Conservation (phyloP, 352 stramenopile species). For the Globisporangium nodosum region DNA sequence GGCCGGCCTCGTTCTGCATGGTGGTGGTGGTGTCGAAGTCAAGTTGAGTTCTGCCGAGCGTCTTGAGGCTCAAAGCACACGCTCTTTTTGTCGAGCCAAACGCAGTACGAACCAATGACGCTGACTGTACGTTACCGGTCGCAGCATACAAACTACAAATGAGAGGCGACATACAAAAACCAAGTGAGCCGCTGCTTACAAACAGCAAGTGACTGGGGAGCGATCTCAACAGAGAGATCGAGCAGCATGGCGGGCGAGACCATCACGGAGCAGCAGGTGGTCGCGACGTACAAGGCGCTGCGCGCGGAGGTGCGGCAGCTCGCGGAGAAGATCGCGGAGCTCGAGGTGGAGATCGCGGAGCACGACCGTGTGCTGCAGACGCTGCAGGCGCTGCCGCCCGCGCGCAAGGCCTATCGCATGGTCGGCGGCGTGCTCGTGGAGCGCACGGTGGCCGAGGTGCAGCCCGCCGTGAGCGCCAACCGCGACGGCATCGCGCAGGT, state of each 20-base stretch:
- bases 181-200: background rate
- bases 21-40: slow-evolving; percentile 30
- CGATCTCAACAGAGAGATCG: slow-evolving; percentile 1
- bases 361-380: slow-evolving; percentile 83
- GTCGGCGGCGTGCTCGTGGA: slow-evolving; percentile 96
- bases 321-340: slow-evolving; percentile 79
- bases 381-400: slow-evolving; percentile 57
- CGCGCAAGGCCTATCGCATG: slow-evolving; percentile 92
- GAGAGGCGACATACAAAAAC: background rate
- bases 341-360: slow-evolving; percentile 80
- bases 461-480: slow-evolving; percentile 88
- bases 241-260: slow-evolving; percentile 32
- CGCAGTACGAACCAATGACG: slow-evolving; percentile 57
- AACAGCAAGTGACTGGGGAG: slow-evolving; percentile 1
- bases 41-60: slow-evolving; percentile 43
- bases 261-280: slow-evolving; percentile 83
- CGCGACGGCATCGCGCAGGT: slow-evolving; percentile 77
- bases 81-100: background rate
- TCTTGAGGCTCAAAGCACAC: too few species aligned
- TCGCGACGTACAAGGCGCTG: slow-evolving; percentile 86
- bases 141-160: slow-evolving; percentile 39
- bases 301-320: slow-evolving; percentile 77
- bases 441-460: slow-evolving; percentile 93
- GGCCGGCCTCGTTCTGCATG: slow-evolving; percentile 97
- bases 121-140: slow-evolving; percentile 84